These are phyloP conservation scores for Corymbia calophylla DNA, from an alignment of 441 rosid species.

Conservation along the genomic window DNA sequence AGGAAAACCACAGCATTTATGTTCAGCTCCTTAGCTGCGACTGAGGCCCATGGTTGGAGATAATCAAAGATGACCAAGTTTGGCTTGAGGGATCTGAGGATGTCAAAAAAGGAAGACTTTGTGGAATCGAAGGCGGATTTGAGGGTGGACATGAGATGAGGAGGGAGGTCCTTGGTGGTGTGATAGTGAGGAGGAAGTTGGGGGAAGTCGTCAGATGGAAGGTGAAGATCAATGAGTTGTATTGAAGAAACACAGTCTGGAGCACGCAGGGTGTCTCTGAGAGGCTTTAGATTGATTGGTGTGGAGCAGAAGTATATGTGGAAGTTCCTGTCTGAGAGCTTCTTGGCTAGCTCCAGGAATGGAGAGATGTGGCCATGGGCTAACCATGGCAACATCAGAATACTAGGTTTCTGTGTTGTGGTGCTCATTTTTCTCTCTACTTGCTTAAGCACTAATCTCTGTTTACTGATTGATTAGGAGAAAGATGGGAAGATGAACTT, in stretches of 20 bases:
- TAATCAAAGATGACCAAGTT: conserved; percentile 20
- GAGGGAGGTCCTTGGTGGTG: conserved; percentile 5
- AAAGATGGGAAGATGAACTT: not conserved
- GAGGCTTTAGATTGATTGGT: not conserved
- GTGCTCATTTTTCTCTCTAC: not conserved
- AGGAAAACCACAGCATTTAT: conserved; percentile 8
- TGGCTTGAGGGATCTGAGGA: not conserved
- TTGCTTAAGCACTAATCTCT: not conserved
- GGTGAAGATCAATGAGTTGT: not conserved
- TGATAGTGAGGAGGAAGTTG: conserved; percentile 4
- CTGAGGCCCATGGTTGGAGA: conserved; percentile 25
- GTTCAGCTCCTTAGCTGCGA: not conserved
- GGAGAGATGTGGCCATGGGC: conserved; percentile 11
- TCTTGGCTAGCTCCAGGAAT: conserved; percentile 4
- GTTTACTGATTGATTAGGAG: not conserved
- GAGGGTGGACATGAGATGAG: conserved; percentile 6
- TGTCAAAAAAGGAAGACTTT: not conserved
- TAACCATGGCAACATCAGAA: conserved; percentile 2
- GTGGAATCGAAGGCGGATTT: not conserved
- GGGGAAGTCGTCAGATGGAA: not conserved
- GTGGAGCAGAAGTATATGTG: conserved; percentile 1
- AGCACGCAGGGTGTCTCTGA: not conserved
- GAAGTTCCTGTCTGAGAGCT: not conserved
- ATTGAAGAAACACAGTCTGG: not conserved
- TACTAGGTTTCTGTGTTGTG: not conserved